These are phyloP conservation scores for Lentinula raphanica DNA, from an alignment of 768 basidiomycete species.

Conservation along the genomic window DNA sequence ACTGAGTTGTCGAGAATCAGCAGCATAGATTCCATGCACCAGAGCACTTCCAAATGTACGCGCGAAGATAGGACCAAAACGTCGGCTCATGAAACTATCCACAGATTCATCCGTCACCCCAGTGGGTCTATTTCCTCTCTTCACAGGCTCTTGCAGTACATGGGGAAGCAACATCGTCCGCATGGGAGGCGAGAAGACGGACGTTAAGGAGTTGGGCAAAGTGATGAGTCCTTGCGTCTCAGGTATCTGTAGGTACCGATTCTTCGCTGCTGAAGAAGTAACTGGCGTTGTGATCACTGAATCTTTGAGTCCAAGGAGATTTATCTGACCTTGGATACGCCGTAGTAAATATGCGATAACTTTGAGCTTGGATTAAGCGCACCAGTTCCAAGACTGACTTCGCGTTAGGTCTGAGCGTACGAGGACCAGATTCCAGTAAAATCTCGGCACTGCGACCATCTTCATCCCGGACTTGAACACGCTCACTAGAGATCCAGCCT, in stretches of 20 bases:
- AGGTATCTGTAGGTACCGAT: slow-evolving; percentile 66
- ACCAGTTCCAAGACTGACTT: slow-evolving; percentile 77
- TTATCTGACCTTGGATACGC: slow-evolving; percentile 48
- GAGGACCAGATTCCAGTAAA: slow-evolving; percentile 79
- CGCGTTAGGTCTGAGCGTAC: slow-evolving; percentile 78
- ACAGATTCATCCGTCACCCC: slow-evolving; percentile 67
- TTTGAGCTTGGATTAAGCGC: slow-evolving; percentile 20
- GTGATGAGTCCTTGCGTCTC: slow-evolving; percentile 45
- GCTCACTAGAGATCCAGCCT: slow-evolving; percentile 79
- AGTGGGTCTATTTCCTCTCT: slow-evolving; percentile 33
- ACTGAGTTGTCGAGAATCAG: slow-evolving; percentile 72
- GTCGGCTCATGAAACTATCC: slow-evolving; percentile 66
- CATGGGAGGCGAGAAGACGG: slow-evolving; percentile 36
- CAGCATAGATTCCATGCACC: slow-evolving; percentile 90
- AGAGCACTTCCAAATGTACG: slow-evolving; percentile 73
- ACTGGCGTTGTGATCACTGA: slow-evolving; percentile 63
- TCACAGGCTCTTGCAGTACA: slow-evolving; percentile 55
- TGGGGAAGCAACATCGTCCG: slow-evolving; percentile 44
- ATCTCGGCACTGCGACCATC: slow-evolving; percentile 32
- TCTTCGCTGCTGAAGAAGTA: slow-evolving; percentile 66
- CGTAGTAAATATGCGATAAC: slow-evolving; percentile 4
- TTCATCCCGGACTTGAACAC: slow-evolving; percentile 35
- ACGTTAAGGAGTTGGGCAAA: slow-evolving; percentile 38
- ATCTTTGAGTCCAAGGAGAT: slow-evolving; percentile 60
- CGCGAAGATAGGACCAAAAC: slow-evolving; percentile 72